Evolutionary conservation across 169 alveolate species (phyloP).

Genomic region (Amoebophrya sp.): DNA sequence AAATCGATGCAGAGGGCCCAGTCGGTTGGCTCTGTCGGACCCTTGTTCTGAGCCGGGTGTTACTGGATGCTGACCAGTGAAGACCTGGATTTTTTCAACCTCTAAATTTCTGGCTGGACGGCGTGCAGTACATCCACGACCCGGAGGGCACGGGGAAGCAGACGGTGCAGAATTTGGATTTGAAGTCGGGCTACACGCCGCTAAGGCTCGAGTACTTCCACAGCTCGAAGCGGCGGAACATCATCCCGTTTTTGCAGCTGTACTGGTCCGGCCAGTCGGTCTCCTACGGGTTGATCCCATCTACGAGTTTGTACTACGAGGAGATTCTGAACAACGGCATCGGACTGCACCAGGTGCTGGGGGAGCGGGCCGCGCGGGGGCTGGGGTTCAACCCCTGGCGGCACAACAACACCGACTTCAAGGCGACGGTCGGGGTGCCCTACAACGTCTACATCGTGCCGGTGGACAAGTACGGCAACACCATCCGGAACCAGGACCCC

Average conservation of each 20-base stretch:
- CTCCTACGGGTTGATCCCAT: not conserved
- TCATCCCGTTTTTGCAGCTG: not conserved
- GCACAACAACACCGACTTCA: not conserved
- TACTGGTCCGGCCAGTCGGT: not conserved
- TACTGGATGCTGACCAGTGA: no score
- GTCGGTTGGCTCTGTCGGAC: no score
- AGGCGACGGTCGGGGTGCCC: not conserved
- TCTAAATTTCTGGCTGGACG: not conserved
- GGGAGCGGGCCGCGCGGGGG: not conserved
- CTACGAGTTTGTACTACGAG: not conserved
- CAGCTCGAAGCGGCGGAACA: not conserved
- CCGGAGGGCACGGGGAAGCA: not conserved
- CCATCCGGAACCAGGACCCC: conserved; percentile 2
- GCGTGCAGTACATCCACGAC: not conserved
- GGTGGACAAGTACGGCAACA: not conserved
- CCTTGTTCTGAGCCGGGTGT: no score
- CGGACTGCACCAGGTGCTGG: not conserved
- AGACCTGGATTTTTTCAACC: no score
- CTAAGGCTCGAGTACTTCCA: not conserved
- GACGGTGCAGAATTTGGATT: not conserved
- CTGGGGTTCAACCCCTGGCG: not conserved
- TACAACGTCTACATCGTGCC: not conserved
- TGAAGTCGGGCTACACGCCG: not conserved
- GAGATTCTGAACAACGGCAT: not conserved
- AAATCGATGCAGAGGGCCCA: no score